These are phyloP conservation scores for Cystofilobasidium macerans DNA, from an alignment of 768 basidiomycete species.

Conservation along the genomic window DNA sequence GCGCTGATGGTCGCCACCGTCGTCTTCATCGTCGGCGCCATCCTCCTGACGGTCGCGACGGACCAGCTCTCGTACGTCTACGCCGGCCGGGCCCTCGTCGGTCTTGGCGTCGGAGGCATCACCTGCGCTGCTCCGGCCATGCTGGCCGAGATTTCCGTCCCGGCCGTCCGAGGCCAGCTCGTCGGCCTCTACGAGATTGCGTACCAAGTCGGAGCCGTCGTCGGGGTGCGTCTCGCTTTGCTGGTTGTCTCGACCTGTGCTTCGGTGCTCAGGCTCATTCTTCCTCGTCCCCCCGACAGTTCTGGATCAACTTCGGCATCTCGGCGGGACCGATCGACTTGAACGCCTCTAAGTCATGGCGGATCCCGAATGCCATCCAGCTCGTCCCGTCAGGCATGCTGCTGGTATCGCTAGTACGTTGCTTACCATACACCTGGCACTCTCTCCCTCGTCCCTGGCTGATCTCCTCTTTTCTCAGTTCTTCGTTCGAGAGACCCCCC, in stretches of 20 bases:
- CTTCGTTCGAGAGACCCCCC: slow-evolving; percentile 38
- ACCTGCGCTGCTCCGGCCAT: slow-evolving; percentile 26
- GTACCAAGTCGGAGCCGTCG: slow-evolving; percentile 28
- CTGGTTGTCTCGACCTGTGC: not conserved
- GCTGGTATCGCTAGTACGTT: slow-evolving; percentile 12
- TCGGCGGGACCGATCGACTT: slow-evolving; percentile 15
- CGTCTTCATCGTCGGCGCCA: slow-evolving; percentile 63
- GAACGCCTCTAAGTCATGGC: slow-evolving; percentile 29
- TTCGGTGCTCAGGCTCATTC: not conserved
- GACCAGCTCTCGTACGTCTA: slow-evolving; percentile 14
- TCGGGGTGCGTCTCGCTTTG: not conserved
- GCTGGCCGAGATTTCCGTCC: slow-evolving; percentile 30
- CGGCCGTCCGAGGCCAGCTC: slow-evolving; percentile 31
- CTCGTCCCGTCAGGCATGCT: slow-evolving; percentile 33
- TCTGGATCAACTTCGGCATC: slow-evolving; percentile 34
- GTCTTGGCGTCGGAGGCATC: slow-evolving; percentile 17
- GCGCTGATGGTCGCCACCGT: slow-evolving; percentile 58
- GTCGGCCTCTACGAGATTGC: slow-evolving; percentile 32
- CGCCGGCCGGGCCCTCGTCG: slow-evolving; percentile 24
- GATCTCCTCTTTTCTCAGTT: slow-evolving; percentile 11
- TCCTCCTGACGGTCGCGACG: slow-evolving; percentile 50
- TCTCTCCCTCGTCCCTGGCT: not conserved
- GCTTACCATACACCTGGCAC: not conserved
- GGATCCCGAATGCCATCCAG: slow-evolving; percentile 38
- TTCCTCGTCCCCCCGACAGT: slow-evolving; percentile 15